Conservation (phyloP, 2,329 filamentous ascomycete species). For the Calonectria ilicicola region DNA sequence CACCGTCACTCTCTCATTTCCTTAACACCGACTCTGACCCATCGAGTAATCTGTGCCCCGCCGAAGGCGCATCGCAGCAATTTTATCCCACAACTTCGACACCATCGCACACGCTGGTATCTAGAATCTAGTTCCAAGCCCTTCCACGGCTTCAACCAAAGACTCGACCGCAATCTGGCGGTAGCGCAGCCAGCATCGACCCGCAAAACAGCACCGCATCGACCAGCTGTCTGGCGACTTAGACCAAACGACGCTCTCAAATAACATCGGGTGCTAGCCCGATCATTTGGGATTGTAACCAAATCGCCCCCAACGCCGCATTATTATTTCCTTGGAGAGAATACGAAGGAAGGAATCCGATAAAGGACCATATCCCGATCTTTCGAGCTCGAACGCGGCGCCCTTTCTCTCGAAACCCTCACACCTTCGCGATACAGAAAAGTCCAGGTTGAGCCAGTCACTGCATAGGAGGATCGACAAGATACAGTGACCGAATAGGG, state of each 20-base stretch:
- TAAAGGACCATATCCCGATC: too few relatives aligned
- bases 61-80: not conserved
- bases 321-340: not conserved
- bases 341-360: not conserved
- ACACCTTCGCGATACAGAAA: not conserved
- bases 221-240: not conserved
- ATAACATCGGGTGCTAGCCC: not conserved
- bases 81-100: not conserved
- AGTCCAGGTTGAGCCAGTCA: not conserved
- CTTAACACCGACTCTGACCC: not conserved
- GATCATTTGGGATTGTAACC: not conserved
- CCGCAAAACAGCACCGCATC: not conserved
- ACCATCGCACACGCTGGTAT: not conserved
- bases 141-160: not conserved
- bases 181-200: not conserved
- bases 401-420: not conserved
- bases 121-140: not conserved
- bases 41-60: not conserved
- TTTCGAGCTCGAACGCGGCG: not conserved
- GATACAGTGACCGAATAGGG: not conserved
- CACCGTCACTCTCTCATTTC: not conserved
- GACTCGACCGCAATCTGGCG: not conserved
- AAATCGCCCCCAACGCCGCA: too few relatives aligned
- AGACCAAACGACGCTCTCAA: not conserved
- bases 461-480: not conserved